Conservation (phyloP, 495 filamentous ascomycete genomes). For the Penicillium manginii region DNA sequence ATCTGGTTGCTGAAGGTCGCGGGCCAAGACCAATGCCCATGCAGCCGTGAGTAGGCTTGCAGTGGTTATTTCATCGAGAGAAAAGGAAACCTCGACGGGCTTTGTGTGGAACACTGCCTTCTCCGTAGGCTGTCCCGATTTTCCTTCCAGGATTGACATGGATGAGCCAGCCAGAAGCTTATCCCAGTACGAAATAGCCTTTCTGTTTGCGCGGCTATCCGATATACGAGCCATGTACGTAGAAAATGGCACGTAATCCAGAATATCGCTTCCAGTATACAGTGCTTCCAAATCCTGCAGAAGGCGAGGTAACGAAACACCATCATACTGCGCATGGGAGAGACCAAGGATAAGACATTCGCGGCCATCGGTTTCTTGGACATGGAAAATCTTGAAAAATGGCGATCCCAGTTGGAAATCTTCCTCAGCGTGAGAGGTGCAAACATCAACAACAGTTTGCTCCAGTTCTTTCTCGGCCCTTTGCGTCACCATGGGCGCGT, state of each 20-base stretch:
- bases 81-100: conserved; percentile 41
- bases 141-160: conserved; percentile 47
- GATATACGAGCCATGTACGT: conserved; percentile 45
- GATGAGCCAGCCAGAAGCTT: conserved; percentile 55
- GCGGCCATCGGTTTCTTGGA: conserved; percentile 40
- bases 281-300: conserved; percentile 51
- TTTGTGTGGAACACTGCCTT: conserved; percentile 45
- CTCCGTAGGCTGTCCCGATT: conserved; percentile 38
- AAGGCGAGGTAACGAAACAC: conserved; percentile 62
- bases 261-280: conserved; percentile 41
- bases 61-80: conserved; percentile 54
- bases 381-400: conserved; percentile 57
- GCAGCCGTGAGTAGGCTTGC: conserved; percentile 62
- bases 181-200: conserved; percentile 51
- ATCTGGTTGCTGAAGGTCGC: conserved; percentile 49
- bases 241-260: conserved; percentile 52
- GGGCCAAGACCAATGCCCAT: conserved; percentile 64
- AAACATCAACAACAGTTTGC: conserved; percentile 45
- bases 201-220: conserved; percentile 17
- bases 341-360: conserved; percentile 59
- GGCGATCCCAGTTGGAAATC: conserved; percentile 56
- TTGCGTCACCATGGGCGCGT: conserved; percentile 34
- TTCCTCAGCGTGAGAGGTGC: conserved; percentile 39
- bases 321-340: conserved; percentile 73
- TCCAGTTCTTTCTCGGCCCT: conserved; percentile 41